Percentiles rank a stretch among this genome's conserved stretches.
These are phyloP conservation scores for Ophiostoma sp. DNA, from an alignment of 2,329 filamentous ascomycete species.

Conservation along the genomic window DNA sequence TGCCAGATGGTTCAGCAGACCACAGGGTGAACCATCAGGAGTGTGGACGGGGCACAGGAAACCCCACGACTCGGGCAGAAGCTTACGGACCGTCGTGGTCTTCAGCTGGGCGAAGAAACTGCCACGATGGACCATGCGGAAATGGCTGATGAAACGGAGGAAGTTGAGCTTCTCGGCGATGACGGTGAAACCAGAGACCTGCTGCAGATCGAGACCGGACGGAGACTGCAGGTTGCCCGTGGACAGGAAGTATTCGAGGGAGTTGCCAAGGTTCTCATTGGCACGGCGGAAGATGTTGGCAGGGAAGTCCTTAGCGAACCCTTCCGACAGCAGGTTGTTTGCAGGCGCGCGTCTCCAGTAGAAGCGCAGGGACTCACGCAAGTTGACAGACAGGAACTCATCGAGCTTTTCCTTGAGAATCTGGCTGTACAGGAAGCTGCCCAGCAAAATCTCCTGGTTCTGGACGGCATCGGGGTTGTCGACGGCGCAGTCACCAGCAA, in stretches of 20 bases:
- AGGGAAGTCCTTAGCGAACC: constrained; percentile 79
- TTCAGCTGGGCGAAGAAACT: constrained; percentile 98
- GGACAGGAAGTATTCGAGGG: constrained; percentile 91
- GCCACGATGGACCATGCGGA: constrained; percentile 97
- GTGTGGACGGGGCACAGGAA: constrained; percentile 98
- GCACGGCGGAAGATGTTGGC: constrained; percentile 74
- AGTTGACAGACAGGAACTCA: constrained; percentile 68
- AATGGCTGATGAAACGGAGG: constrained; percentile 96
- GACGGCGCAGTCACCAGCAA: constrained; percentile 85
- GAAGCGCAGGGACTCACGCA: constrained; percentile 57
- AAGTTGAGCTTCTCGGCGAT: constrained; percentile 99
- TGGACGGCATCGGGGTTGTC: constrained; percentile 97
- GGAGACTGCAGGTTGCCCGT: constrained; percentile 92
- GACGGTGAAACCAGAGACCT: constrained; percentile 91
- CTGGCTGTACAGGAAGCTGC: constrained; percentile 91
- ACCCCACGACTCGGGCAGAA: constrained; percentile 95
- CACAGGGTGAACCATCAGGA: constrained; percentile 92
- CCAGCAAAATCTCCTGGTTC: constrained; percentile 91
- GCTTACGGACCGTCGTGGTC: constrained; percentile 93
- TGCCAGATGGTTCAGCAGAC: constrained; percentile 88
- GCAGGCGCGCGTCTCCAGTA: constrained; percentile 57
- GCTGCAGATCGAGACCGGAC: constrained; percentile 90
- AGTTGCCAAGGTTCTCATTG: constrained; percentile 84
- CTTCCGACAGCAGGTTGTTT: constrained; percentile 73
- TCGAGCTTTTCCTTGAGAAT: constrained; percentile 94